Percentiles rank a stretch among this genome's conserved stretches.
phyloP scores from a whole-genome alignment of 2,329 filamentous ascomycete genomes.

The Corinectria fuckeliana region DNA sequence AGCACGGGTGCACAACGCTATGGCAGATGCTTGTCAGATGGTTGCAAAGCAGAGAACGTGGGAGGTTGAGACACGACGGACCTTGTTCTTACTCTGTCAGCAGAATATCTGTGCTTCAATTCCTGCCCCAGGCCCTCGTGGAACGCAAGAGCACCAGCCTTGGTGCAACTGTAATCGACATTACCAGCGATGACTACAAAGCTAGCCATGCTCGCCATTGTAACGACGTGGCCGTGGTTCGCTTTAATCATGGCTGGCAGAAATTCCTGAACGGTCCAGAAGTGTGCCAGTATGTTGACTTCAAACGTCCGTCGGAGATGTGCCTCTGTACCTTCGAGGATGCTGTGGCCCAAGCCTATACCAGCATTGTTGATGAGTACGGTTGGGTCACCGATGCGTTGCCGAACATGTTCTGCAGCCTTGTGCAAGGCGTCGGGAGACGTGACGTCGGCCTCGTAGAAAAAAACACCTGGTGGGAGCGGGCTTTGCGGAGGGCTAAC shows the following conservation, averaged over 20 bases:
- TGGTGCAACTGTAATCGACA: conserved; percentile 68
- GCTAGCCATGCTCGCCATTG: conserved; percentile 66
- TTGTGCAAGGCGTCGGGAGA: conserved; percentile 7
- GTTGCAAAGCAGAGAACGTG: not conserved
- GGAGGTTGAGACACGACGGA: not conserved
- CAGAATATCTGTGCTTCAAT: conserved; percentile 61
- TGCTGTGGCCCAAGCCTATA: not conserved
- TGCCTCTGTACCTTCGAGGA: not conserved
- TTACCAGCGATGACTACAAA: conserved; percentile 63
- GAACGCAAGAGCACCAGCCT: conserved; percentile 67
- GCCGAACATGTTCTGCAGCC: conserved; percentile 11
- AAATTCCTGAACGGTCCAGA: conserved; percentile 66
- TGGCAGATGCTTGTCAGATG: not conserved
- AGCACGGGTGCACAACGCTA: conserved; percentile 58
- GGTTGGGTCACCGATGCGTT: conserved; percentile 17
- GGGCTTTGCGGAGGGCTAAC: not conserved
- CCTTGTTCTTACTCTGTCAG: conserved; percentile 34
- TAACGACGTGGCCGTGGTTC: conserved; percentile 74
- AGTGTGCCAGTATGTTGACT: conserved; percentile 70
- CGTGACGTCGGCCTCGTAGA: conserved; percentile 19
- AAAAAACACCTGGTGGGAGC: conserved; percentile 1
- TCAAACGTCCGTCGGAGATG: conserved; percentile 51
- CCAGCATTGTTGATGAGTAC: conserved; percentile 28
- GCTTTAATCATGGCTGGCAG: conserved; percentile 63
- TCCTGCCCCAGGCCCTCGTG: conserved; percentile 67